Base-by-base conservation (phyloP, 176 grass and related monocot species). In the Juncus effusus region DNA sequence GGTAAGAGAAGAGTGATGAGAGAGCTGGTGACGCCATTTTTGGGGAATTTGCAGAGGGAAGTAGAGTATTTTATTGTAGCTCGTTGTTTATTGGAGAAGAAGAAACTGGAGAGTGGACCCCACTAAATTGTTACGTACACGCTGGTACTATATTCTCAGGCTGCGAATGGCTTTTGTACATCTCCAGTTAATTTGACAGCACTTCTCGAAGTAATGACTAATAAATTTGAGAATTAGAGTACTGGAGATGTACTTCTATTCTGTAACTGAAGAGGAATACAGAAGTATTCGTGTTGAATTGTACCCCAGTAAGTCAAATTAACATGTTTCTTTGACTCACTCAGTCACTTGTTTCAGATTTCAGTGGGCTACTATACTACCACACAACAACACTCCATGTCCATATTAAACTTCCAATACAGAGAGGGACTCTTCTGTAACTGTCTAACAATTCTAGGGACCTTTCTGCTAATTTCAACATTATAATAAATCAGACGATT, bases 31-130 rank as follows among this genome's bases (percentile, higher is more conserved):
- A 40, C 64, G 54, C 38, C 42, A 67, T 55, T 74, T 61, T 16
- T 62, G n/a, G 47, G 60, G 8, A 36, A 67, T 49, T 7, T 39
- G 73, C 45, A 57, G 55, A 36, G 69, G 64, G 9, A 75, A 65
- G 19, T 44, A 69, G 77, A 83, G 70, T 35, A 72, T 74, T 61
- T 58, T 47, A 61, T 62, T 42, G 16, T 42, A 42, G 38, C 15
- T 37, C 2, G 40, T 60, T 13, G 42, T 52, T 42, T 74, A 60
- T 60, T 60, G 40, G 11, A 51, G 38, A 58, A 14, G 7, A 15
- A 41, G 62, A 4, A 13, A 13, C 61, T 52, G 56, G 14, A 50
- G 16, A 73, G 55, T 41, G 57, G 54, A 40, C 6, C 38, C 38
- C 16, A 51, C 42, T 11, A 42, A 50, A 44, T 64, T 51, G 44